Evolutionary conservation across 2,329 filamentous ascomycete species (phyloP), one percentile per base, ranked within the genome.

Genomic region (Claviceps cyperi): DNA sequence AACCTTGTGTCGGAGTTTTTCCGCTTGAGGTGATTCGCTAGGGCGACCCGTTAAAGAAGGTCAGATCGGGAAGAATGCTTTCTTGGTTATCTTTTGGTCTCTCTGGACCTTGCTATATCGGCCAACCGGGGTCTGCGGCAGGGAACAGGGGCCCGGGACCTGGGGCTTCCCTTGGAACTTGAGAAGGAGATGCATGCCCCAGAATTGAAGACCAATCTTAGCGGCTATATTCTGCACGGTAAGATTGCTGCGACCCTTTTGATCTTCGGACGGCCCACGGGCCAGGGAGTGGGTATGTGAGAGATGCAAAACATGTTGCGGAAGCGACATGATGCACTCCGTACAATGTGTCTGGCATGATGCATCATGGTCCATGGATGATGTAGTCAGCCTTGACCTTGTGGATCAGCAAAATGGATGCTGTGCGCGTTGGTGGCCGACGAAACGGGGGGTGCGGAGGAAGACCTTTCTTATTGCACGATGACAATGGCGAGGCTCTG

Each of bases 171-270:
- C n/a, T 36, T 43, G 43, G 46, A 22, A 49, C 17, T 28, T n/a
- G 35, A 24, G 41, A 41, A 40, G 41, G 41, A 24, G 39, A 41
- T n/a, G 45, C 5, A 47, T 38, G 49, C 44, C 39, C 45, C 49
- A 36, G 32, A 43, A 44, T 48, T 44, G 49, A 48, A 44, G 2
- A 43, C 40, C 28, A 43, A 37, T 48, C 24, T 17, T 40, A 45
- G 49, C 45, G 49, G 49, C 44, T 50, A 46, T 50, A 46, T 50
- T 44, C 46, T 45, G 49, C 44, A 47, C 24, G 35, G 32, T 48
- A 43, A 51, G 46, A 47, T 48, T 51, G 45, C 45, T 32, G 45
- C 39, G 45, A 51, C 37, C 39, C 32, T 35, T 3, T 21, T 43
- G 28, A 38, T 11, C 17, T 19, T 19, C 15, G 17, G 37, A 28